phyloP scores from a whole-genome alignment of 2,329 filamentous ascomycete species.

The Aureobasidium mangrovei region DNA sequence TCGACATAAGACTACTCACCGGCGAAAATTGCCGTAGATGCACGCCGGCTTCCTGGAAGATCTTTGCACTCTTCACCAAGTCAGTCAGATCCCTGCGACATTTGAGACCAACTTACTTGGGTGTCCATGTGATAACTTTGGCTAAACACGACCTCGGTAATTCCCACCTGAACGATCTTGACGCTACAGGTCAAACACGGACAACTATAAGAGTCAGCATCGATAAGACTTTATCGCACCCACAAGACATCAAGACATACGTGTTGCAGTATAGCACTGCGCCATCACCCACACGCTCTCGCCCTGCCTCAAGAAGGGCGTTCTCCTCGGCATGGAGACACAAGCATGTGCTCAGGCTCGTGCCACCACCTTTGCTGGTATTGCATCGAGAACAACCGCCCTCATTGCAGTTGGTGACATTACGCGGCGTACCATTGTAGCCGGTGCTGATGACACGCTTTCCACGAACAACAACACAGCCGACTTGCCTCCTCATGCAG shows the following conservation, averaged over 20 bases:
- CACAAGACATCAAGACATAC: conserved; percentile 34
- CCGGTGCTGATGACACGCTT: conserved; percentile 87
- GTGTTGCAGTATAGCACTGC: conserved; percentile 89
- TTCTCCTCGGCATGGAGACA: conserved; percentile 99
- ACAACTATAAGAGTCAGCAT: conserved; percentile 73
- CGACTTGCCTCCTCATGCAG: conserved; percentile 96
- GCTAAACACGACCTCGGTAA: conserved; percentile 89
- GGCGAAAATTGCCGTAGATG: conserved; percentile 79
- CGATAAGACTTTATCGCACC: too few species aligned
- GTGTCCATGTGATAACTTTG: conserved; percentile 92
- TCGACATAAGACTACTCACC: conserved; percentile 41
- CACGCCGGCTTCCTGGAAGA: conserved; percentile 78
- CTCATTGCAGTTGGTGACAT: conserved; percentile 81
- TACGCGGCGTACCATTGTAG: conserved; percentile 94
- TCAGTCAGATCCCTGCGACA: conserved; percentile 11
- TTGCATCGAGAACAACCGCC: conserved; percentile 89
- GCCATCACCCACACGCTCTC: conserved; percentile 77
- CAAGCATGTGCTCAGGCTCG: conserved; percentile 74
- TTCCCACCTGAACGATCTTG: conserved; percentile 96
- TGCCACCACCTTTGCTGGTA: conserved; percentile 58
- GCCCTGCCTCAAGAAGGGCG: conserved; percentile 83
- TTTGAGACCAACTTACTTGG: conserved; percentile 37
- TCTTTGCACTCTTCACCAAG: conserved; percentile 53
- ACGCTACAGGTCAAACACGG: conserved; percentile 96
- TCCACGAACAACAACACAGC: conserved; percentile 82